Conservation (phyloP, 495 filamentous ascomycete species). For the Aspergillus asperescens region DNA sequence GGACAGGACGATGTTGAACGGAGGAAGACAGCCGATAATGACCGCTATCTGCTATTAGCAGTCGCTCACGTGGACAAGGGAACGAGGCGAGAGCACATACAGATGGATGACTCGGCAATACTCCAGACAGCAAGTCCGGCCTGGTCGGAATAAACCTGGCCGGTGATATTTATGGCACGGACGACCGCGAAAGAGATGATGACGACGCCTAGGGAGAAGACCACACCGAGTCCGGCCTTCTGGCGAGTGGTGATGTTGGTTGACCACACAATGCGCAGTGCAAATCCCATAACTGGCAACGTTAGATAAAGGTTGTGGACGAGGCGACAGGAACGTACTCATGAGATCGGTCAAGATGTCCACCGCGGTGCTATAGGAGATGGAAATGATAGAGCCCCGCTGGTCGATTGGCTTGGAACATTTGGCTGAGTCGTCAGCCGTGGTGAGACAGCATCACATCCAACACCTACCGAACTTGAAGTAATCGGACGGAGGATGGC, state of each 20-base stretch:
- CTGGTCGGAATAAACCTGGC: slow-evolving; percentile 20
- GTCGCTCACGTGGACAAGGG: neutral
- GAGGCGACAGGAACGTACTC: slow-evolving; percentile 16
- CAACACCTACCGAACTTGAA: slow-evolving; percentile 31
- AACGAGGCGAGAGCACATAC: slow-evolving; percentile 14
- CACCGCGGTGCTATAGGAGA: slow-evolving; percentile 40
- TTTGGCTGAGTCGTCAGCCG: slow-evolving; percentile 5
- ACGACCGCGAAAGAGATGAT: slow-evolving; percentile 31
- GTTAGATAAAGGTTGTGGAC: neutral
- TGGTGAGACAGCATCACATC: neutral
- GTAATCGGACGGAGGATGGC: slow-evolving; percentile 35
- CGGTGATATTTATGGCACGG: slow-evolving; percentile 28
- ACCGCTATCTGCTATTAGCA: slow-evolving; percentile 28
- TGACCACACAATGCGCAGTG: slow-evolving; percentile 26
- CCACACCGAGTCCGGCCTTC: slow-evolving; percentile 26
- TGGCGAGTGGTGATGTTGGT: slow-evolving; percentile 25
- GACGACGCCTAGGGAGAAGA: slow-evolving; percentile 31
- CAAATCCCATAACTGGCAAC: slow-evolving; percentile 29
- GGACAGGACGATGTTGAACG: slow-evolving; percentile 36
- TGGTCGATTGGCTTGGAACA: slow-evolving; percentile 19
- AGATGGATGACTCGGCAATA: slow-evolving; percentile 29
- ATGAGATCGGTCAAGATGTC: slow-evolving; percentile 39
- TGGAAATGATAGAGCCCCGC: slow-evolving; percentile 30
- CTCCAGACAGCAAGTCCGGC: slow-evolving; percentile 29
- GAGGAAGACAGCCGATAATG: slow-evolving; percentile 45